phyloP scores from a whole-genome alignment of 176 grass and related monocot species.

The Raddia guianensis region DNA sequence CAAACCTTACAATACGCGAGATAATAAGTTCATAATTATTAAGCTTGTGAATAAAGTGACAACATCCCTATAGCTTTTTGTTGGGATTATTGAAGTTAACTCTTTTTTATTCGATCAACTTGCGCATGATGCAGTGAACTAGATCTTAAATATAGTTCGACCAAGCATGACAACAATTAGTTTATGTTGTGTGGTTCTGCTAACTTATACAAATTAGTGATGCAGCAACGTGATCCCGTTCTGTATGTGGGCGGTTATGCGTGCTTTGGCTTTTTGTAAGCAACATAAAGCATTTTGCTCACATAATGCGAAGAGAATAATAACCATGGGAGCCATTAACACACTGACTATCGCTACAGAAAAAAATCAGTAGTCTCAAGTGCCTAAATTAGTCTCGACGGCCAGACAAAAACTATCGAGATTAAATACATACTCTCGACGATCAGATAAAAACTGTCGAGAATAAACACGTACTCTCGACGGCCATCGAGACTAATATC shows the following conservation, averaged over 20 bases:
- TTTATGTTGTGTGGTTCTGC: background rate
- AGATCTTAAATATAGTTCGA: constrained; percentile 14
- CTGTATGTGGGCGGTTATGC: constrained; percentile 24
- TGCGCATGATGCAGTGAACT: constrained; percentile 34
- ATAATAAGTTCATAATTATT: constrained; percentile 40
- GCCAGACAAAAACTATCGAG: too few species aligned
- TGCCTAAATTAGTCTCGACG: too few species aligned
- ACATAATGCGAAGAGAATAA: background rate
- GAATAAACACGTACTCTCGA: too few species aligned
- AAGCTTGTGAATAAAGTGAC: background rate
- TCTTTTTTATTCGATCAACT: constrained; percentile 39
- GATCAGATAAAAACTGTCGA: too few species aligned
- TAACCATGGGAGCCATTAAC: too few species aligned
- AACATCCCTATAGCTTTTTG: constrained; percentile 19
- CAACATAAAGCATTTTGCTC: constrained; percentile 33
- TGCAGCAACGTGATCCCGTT: background rate
- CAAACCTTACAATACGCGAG: background rate
- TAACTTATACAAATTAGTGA: background rate
- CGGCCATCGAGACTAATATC: too few species aligned
- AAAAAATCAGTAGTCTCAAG: too few species aligned
- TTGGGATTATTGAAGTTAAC: background rate
- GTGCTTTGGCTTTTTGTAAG: constrained; percentile 37
- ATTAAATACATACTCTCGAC: too few species aligned
- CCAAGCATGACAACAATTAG: constrained; percentile 20
- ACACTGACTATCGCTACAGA: too few species aligned